phyloP scores from a whole-genome alignment of 176 grass and related monocot genomes.

The Lolium rigidum region DNA sequence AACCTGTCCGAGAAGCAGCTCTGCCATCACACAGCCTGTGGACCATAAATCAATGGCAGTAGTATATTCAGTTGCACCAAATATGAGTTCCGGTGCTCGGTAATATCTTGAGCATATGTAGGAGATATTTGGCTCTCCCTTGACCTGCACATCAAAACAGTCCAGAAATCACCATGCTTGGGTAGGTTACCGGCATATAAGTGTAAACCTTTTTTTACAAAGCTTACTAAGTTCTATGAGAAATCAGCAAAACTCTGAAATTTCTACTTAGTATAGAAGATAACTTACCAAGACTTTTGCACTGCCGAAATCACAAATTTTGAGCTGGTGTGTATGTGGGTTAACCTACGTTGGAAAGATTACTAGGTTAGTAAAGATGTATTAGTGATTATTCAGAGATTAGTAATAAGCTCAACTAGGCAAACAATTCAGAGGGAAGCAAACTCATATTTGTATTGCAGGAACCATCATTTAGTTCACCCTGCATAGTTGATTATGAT shows the following conservation, averaged over 20 bases:
- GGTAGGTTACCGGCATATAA: conserved; percentile 3
- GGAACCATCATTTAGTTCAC: conserved; percentile 3
- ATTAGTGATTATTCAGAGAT: conserved; percentile 18
- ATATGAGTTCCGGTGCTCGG: conserved; percentile 96
- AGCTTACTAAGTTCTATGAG: background rate
- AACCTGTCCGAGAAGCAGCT: conserved; percentile 94
- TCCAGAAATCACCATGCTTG: background rate
- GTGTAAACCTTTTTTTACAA: conserved; percentile 24
- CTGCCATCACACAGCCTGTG: conserved; percentile 94
- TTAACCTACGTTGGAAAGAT: conserved; percentile 52
- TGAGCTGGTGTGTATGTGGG: conserved; percentile 64
- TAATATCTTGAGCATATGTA: conserved; percentile 99
- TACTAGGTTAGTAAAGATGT: background rate
- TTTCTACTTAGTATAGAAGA: conserved; percentile 33
- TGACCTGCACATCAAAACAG: conserved; percentile 58
- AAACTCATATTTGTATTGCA: background rate
- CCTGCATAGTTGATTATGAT: background rate
- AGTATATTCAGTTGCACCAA: conserved; percentile 97
- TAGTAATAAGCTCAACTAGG: background rate
- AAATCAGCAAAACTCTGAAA: conserved; percentile 17
- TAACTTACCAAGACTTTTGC: conserved; percentile 64
- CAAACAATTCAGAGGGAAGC: background rate
- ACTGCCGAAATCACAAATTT: conserved; percentile 68
- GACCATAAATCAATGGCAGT: conserved; percentile 97
- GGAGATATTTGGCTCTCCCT: conserved; percentile 97